Percentiles rank a stretch among this genome's conserved stretches.
These are phyloP conservation scores for Alternaria triticimaculans DNA, from an alignment of 2,329 filamentous ascomycete genomes.

Conservation along the genomic window DNA sequence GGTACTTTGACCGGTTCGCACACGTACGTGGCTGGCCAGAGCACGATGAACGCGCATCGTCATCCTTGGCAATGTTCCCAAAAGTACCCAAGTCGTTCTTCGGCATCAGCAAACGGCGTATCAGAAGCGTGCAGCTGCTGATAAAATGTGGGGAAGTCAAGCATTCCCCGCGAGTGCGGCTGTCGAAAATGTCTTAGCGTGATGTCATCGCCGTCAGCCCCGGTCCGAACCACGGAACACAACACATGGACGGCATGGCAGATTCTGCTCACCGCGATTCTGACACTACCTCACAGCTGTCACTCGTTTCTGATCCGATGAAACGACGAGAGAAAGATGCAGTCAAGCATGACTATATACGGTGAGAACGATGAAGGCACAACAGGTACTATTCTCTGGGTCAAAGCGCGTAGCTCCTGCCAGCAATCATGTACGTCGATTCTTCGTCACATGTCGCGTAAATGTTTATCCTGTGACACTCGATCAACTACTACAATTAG, in stretches of 20 bases:
- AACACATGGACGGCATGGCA: neutral
- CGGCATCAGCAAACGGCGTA: conserved; percentile 4
- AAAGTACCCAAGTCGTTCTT: conserved; percentile 1
- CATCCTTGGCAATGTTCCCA: conserved; percentile 11
- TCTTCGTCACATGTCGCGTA: neutral
- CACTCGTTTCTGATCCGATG: neutral
- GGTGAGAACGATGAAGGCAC: neutral
- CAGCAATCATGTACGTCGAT: neutral
- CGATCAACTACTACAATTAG: neutral
- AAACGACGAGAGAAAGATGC: neutral
- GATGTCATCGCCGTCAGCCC: conserved; percentile 27
- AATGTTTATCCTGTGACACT: neutral
- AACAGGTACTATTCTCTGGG: neutral
- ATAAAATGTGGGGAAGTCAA: conserved; percentile 3
- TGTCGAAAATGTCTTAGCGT: conserved; percentile 17
- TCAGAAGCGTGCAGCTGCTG: conserved; percentile 3
- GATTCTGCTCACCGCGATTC: neutral
- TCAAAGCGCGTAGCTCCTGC: neutral
- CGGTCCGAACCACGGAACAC: conserved; percentile 15
- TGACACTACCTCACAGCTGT: neutral
- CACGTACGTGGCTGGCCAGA: conserved; percentile 30
- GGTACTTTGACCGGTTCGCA: conserved; percentile 6
- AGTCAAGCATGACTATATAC: neutral
- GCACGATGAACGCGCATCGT: neutral
- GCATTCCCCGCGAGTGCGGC: conserved; percentile 25